These are phyloP conservation scores for Thielaviopsis populi DNA, from an alignment of 2,329 filamentous ascomycete species.

Conservation along the genomic window DNA sequence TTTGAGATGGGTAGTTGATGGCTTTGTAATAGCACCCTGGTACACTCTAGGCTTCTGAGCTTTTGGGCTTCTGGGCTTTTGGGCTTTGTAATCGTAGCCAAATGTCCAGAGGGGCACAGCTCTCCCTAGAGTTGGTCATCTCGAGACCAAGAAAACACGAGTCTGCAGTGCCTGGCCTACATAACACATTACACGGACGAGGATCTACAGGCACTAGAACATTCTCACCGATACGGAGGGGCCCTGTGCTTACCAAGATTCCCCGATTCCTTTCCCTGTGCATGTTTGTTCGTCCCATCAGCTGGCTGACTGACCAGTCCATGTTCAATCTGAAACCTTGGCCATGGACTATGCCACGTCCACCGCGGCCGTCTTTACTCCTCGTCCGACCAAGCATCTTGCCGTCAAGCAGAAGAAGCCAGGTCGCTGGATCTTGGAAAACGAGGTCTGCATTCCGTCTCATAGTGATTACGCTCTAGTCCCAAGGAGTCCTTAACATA, in stretches of 20 bases:
- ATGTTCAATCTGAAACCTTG: slow-evolving; percentile 1
- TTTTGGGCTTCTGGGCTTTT: no score
- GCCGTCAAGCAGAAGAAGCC: background rate
- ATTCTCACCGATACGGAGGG: background rate
- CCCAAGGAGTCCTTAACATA: background rate
- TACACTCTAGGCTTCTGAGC: no score
- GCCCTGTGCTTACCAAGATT: background rate
- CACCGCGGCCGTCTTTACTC: background rate
- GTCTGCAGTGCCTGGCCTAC: background rate
- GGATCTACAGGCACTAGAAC: background rate
- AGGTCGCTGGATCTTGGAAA: background rate
- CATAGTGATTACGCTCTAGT: background rate
- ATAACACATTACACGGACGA: background rate
- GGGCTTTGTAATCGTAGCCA: no score
- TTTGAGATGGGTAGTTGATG: background rate
- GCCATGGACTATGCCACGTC: background rate
- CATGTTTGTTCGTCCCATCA: background rate
- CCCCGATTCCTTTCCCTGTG: background rate
- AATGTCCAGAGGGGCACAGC: background rate
- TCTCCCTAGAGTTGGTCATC: background rate
- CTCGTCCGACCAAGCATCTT: background rate
- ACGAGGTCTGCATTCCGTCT: background rate
- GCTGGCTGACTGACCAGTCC: background rate
- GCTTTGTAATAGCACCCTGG: background rate
- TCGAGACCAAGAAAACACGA: background rate